Percentiles rank a stretch among this genome's conserved stretches.
Conservation (phyloP, 2,329 filamentous ascomycete species). For the Fusarium nematophilum region DNA sequence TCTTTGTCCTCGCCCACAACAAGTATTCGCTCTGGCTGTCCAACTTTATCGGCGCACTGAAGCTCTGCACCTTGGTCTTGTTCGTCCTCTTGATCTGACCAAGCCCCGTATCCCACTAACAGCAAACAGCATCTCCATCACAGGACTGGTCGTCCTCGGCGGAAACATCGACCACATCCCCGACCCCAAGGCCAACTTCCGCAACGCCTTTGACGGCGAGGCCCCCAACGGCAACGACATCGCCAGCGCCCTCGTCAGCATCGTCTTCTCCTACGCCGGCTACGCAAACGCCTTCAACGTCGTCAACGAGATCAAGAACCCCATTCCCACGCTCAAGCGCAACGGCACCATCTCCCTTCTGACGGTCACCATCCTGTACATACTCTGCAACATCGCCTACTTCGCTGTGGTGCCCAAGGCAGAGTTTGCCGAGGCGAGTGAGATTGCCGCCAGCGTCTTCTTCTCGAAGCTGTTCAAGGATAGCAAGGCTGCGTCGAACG, state of each 20-base stretch:
- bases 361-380: conserved; percentile 64
- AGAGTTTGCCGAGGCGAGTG: conserved; percentile 61
- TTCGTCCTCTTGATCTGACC: neutral
- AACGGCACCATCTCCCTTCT: conserved; percentile 61
- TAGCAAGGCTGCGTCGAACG: conserved; percentile 57
- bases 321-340: conserved; percentile 64
- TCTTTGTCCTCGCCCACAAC: conserved; percentile 65
- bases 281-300: conserved; percentile 72
- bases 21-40: conserved; percentile 65
- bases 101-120: neutral
- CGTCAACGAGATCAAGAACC: conserved; percentile 71
- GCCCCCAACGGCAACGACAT: conserved; percentile 51
- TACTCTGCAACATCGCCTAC: conserved; percentile 70
- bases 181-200: conserved; percentile 50
- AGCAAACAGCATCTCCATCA: conserved; percentile 58
- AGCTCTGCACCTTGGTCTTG: conserved; percentile 71
- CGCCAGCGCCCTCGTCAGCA: conserved; percentile 64
- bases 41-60: conserved; percentile 68
- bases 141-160: conserved; percentile 69
- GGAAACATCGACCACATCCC: conserved; percentile 47
- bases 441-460: conserved; percentile 67
- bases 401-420: conserved; percentile 64
- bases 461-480: conserved; percentile 66
- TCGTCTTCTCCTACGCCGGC: conserved; percentile 68
- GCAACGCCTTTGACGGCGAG: conserved; percentile 49